These are phyloP conservation scores for Aphanomyces euteiches DNA, from an alignment of 352 stramenopile species.

Conservation along the genomic window DNA sequence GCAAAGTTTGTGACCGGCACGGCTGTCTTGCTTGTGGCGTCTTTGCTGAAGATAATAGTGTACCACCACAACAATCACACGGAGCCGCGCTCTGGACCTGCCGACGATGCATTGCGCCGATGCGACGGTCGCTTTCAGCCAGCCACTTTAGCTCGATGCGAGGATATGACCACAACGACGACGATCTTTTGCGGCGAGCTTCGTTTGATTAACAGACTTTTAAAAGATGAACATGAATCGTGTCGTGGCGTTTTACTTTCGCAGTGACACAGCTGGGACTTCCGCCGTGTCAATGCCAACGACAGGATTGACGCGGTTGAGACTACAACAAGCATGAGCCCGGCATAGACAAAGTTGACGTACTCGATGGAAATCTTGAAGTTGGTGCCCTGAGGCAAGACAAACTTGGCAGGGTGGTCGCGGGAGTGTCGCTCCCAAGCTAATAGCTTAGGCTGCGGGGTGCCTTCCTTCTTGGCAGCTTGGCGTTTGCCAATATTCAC, in stretches of 20 bases:
- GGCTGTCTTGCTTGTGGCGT: background rate
- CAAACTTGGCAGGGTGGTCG: slow-evolving; percentile 74
- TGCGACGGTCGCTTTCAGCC: slow-evolving; percentile 6
- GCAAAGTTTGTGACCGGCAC: background rate
- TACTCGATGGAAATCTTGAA: slow-evolving; percentile 80
- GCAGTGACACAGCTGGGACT: background rate
- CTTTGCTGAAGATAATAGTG: background rate
- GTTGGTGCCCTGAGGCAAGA: slow-evolving; percentile 72
- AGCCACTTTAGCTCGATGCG: background rate
- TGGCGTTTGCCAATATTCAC: slow-evolving; percentile 14
- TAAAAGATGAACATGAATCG: background rate
- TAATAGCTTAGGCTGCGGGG: background rate
- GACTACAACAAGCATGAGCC: background rate
- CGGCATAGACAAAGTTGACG: slow-evolving; percentile 25
- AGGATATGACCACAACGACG: background rate
- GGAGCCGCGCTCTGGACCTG: background rate
- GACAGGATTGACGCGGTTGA: slow-evolving; percentile 6
- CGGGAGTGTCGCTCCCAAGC: slow-evolving; percentile 58
- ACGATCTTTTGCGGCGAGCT: background rate
- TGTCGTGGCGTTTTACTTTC: background rate
- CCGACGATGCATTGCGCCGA: background rate
- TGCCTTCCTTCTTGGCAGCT: background rate
- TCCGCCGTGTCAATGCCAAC: slow-evolving; percentile 15
- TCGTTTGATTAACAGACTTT: slow-evolving; percentile 5
- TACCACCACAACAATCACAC: too few relatives aligned